phyloP scores from a whole-genome alignment of 495 filamentous ascomycete genomes.

The Pyrenula massariospora region DNA sequence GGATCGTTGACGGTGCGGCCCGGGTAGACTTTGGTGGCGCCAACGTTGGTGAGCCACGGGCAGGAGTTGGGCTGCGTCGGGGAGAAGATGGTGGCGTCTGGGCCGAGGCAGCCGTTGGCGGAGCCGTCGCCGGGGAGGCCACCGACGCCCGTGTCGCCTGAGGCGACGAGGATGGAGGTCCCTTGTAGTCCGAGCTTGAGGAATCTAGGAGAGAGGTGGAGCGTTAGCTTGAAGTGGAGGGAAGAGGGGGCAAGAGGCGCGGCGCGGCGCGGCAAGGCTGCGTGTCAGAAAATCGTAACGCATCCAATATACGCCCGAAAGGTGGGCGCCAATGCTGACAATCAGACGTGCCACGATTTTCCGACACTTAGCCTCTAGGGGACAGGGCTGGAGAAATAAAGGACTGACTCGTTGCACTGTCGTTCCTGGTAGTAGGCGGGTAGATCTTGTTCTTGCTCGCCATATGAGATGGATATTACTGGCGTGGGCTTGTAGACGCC shows the following conservation, averaged over 20 bases:
- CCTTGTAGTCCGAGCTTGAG: conserved; percentile 58
- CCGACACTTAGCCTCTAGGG: no score
- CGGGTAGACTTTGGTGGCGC: conserved; percentile 30
- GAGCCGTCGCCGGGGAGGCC: conserved; percentile 25
- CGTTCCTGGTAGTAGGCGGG: conserved; percentile 40
- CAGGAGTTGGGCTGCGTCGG: conserved; percentile 39
- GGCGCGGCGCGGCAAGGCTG: conserved; percentile 8
- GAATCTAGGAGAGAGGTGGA: conserved; percentile 3
- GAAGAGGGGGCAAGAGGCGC: conserved; percentile 5
- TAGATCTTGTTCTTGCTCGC: conserved; percentile 35
- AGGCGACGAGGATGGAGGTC: conserved; percentile 47
- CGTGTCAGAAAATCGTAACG: no score
- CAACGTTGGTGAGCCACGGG: conserved; percentile 39
- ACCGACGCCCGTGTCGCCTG: conserved; percentile 48
- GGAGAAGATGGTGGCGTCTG: conserved; percentile 29
- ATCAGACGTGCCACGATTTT: no score
- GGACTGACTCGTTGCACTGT: conserved; percentile 39
- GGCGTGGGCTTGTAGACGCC: conserved; percentile 46
- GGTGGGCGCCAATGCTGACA: no score
- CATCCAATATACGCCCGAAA: no score
- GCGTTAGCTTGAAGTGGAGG: conserved; percentile 13
- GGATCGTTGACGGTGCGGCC: conserved; percentile 23
- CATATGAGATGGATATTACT: conserved; percentile 50
- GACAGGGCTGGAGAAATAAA: no score
- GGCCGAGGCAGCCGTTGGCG: conserved; percentile 25